Evolutionary conservation across 306 rosid species (phyloP), one percentile per base, ranked within the genome.

Genomic region (Notholithocarpus densiflorus): DNA sequence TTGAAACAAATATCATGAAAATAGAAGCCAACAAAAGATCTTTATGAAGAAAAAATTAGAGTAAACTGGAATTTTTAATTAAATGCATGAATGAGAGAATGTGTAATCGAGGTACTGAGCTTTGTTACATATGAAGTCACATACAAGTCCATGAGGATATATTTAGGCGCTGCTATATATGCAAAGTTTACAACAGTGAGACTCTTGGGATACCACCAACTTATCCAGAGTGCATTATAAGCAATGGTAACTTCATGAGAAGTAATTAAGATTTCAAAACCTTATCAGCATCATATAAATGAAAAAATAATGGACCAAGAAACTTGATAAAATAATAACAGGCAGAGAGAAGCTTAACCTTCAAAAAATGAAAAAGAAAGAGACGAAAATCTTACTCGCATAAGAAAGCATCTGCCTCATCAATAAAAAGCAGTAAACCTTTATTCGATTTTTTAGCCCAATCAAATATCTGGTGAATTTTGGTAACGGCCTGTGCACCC

Each of bases 341-440:
- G 12, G 68, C 6, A 61, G 37, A 61, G 31, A 23, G 68, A 56
- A 21, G 69, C 19, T 8, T 40, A 68, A 10, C 4, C 34, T 20
- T 10, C 5, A 12, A 24, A 24, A 24, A 4, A 48, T 48, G 17
- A 48, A 24, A 19, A 32, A 66, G 23, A 56, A 26, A 19, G 0
- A 15, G 27, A 18, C 56, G 4, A 69, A 76, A 31, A 55, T 88
- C 98, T 84, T 87, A 96, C 99, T 96, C 99, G 93, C 99, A 96
- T 48, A 96, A 91, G 90, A 96, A 96, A 82, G 99, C 99, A 90
- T 96, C 98, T 18, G 99, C 99, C 88, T 96, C 99, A 6, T 93
- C 99, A 77, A 96, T 96, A 83, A 96, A 96, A 79, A 96, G 96
- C 83, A 96, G 88, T 52, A 96, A 82, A 74, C 99, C 99, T 81